A percentile compares a stretch with the other conserved stretches of the same genome.
Conservation (phyloP, 345 rosid species). For the Acer yangbiense region DNA sequence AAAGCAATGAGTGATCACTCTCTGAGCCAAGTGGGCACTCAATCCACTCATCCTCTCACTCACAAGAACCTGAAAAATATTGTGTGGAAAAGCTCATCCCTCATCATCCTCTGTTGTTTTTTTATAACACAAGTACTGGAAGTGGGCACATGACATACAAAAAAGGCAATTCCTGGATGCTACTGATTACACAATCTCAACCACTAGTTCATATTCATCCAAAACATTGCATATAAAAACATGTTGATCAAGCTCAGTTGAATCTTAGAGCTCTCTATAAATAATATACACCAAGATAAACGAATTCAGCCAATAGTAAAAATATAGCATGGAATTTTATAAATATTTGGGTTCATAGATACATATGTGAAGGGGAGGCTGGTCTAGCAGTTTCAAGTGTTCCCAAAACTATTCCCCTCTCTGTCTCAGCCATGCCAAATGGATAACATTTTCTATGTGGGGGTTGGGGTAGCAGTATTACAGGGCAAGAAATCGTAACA, state of each 20-base stretch:
- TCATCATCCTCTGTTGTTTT: slow-evolving; percentile 8
- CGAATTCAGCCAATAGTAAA: neutral
- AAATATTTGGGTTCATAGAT: slow-evolving; percentile 19
- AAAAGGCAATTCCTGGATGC: slow-evolving; percentile 13
- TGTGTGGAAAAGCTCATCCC: slow-evolving; percentile 32
- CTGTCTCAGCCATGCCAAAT: neutral
- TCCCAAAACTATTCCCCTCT: slow-evolving; percentile 12
- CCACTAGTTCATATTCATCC: slow-evolving; percentile 5
- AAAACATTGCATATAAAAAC: neutral
- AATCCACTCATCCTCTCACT: slow-evolving; percentile 22
- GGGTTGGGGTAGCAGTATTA: slow-evolving; percentile 5
- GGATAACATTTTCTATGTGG: slow-evolving; percentile 13
- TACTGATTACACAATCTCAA: slow-evolving; percentile 8
- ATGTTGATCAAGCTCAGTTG: neutral
- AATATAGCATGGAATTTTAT: slow-evolving; percentile 3
- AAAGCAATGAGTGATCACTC: slow-evolving; percentile 60
- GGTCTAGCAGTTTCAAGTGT: slow-evolving; percentile 7
- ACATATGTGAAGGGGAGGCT: slow-evolving; percentile 18
- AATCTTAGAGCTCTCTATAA: neutral
- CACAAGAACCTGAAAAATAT: neutral
- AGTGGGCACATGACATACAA: neutral
- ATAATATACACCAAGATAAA: neutral
- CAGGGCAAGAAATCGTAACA: neutral
- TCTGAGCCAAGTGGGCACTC: neutral
- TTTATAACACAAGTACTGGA: neutral